These are phyloP conservation scores for Hortiboletus campestris DNA, from an alignment of 768 basidiomycete genomes.

Conservation along the genomic window DNA sequence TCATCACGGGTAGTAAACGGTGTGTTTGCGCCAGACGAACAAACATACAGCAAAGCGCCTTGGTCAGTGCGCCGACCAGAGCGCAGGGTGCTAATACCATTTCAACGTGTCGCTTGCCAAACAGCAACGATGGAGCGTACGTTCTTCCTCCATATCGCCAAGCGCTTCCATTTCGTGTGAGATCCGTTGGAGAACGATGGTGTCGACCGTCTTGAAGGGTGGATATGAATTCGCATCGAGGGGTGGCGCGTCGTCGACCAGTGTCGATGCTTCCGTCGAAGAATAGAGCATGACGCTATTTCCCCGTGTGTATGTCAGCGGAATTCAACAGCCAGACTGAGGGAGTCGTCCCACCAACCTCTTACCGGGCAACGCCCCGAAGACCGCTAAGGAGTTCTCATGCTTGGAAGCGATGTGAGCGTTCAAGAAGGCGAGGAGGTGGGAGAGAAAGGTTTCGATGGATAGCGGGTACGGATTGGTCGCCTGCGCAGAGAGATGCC, in stretches of 20 bases:
- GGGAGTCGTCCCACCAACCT: constrained; percentile 50
- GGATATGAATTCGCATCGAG: constrained; percentile 80
- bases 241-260: constrained; percentile 34
- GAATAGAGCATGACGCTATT: constrained; percentile 76
- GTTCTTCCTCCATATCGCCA: constrained; percentile 48
- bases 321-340: background rate
- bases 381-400: constrained; percentile 91
- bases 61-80: constrained; percentile 86
- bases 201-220: constrained; percentile 78
- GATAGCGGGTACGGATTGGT: constrained; percentile 53
- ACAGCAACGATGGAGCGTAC: constrained; percentile 6
- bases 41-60: constrained; percentile 82
- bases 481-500: constrained; percentile 66
- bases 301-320: background rate
- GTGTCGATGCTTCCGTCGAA: constrained; percentile 46
- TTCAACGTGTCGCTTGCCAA: constrained; percentile 6
- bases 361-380: constrained; percentile 81
- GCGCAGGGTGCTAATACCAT: constrained; percentile 52
- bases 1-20: constrained; percentile 8
- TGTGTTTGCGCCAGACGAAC: background rate
- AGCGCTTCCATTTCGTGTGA: constrained; percentile 58
- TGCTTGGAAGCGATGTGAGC: constrained; percentile 87
- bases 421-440: constrained; percentile 88
- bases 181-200: constrained; percentile 60
- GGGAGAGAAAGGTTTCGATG: constrained; percentile 73